phyloP scores from a whole-genome alignment of 768 basidiomycete genomes.

The Boletus subcaerulescens region DNA sequence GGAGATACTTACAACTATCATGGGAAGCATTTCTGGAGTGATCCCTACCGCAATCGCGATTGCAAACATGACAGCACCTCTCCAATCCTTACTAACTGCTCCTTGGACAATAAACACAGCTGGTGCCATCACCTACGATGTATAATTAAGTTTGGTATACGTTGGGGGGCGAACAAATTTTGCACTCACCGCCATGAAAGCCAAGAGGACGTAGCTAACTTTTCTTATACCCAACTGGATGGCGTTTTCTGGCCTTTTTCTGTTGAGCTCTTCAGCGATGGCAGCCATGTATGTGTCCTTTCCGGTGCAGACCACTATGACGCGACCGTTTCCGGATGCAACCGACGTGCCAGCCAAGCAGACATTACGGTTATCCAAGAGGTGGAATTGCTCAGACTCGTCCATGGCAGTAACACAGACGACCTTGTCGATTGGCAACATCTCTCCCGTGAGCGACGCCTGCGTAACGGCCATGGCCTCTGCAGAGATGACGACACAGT shows the following conservation, averaged over 20 bases:
- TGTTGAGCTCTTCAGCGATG: constrained; percentile 33
- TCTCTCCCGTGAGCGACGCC: constrained; percentile 37
- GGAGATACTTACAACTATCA: constrained; percentile 29
- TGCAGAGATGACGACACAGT: constrained; percentile 33
- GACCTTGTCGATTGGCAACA: constrained; percentile 34
- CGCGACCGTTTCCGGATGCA: constrained; percentile 31
- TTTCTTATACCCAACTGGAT: constrained; percentile 34
- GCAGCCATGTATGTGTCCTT: constrained; percentile 35
- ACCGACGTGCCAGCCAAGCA: constrained; percentile 36
- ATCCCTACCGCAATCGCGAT: constrained; percentile 32
- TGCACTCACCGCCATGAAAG: constrained; percentile 28
- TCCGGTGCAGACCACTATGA: constrained; percentile 31
- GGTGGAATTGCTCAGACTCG: constrained; percentile 22
- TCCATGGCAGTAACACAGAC: constrained; percentile 13
- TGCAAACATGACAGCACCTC: constrained; percentile 30
- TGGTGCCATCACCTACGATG: constrained; percentile 29
- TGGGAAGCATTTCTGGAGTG: constrained; percentile 33
- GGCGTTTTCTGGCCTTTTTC: constrained; percentile 31
- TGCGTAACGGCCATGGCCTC: constrained; percentile 34
- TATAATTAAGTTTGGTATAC: not conserved
- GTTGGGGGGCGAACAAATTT: not conserved
- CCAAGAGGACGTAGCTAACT: constrained; percentile 32
- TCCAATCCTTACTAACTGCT: constrained; percentile 32
- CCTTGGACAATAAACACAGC: constrained; percentile 30
- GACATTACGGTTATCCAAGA: constrained; percentile 32